Conservation (phyloP, 352 stramenopile species). For the Globisporangium recalcitrans region DNA sequence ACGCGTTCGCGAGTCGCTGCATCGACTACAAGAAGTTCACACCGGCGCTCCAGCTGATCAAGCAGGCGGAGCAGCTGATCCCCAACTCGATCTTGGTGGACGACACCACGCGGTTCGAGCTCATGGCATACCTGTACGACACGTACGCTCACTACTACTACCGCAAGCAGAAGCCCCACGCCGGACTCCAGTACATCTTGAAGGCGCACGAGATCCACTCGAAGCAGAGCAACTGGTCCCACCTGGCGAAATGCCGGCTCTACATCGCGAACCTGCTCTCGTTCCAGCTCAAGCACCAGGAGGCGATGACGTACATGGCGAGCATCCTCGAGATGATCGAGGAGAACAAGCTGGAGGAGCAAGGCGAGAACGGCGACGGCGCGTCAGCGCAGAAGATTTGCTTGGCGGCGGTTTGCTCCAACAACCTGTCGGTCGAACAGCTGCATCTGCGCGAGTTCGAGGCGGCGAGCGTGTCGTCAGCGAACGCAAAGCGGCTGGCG, state of each 20-base stretch:
- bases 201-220: conserved; percentile 84
- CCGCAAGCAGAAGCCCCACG: conserved; percentile 68
- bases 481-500: conserved; percentile 86
- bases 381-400: conserved; percentile 88
- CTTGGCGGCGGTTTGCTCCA: conserved; percentile 87
- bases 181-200: conserved; percentile 78
- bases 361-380: conserved; percentile 17
- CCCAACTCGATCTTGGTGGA: conserved; percentile 68
- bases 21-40: conserved; percentile 83
- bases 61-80: conserved; percentile 72
- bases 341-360: conserved; percentile 78
- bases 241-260: conserved; percentile 88
- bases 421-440: conserved; percentile 91
- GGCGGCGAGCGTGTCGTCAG: conserved; percentile 59
- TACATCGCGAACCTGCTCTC: conserved; percentile 79
- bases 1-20: conserved; percentile 81
- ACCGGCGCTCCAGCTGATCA: conserved; percentile 76
- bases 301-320: conserved; percentile 74
- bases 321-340: conserved; percentile 88
- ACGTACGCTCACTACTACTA: conserved; percentile 91
- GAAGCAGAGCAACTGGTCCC: conserved; percentile 65
- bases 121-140: conserved; percentile 82
- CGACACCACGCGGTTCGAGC: conserved; percentile 43
- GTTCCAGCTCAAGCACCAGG: conserved; percentile 65
- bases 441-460: conserved; percentile 82